A percentile compares a stretch with the other conserved stretches of the same genome.
phyloP scores from a whole-genome alignment of 2,329 filamentous ascomycete genomes.

The Endothia cerciana region DNA sequence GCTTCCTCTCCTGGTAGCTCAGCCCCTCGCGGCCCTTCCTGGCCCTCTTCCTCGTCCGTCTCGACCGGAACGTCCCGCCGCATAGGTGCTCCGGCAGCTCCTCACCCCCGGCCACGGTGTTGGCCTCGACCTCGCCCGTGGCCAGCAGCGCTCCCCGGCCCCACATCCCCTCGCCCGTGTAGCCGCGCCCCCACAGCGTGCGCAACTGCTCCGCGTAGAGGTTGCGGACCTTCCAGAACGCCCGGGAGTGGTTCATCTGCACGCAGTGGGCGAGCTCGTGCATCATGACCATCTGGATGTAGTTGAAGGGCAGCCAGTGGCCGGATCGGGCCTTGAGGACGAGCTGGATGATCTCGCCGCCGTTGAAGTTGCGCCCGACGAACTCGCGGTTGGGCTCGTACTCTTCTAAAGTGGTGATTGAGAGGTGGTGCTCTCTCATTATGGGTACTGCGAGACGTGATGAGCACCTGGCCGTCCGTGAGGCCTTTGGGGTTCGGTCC shows the following conservation, averaged over 20 bases:
- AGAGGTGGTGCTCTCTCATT: conserved; percentile 68
- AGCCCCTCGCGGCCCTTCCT: conserved; percentile 56
- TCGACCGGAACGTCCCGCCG: conserved; percentile 75
- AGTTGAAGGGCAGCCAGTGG: conserved; percentile 78
- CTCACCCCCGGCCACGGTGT: conserved; percentile 57
- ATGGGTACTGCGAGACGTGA: conserved; percentile 57
- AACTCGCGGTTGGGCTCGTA: conserved; percentile 82
- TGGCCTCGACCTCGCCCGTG: conserved; percentile 62
- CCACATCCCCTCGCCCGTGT: conserved; percentile 85
- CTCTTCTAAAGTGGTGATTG: conserved; percentile 75
- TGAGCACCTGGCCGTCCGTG: neutral
- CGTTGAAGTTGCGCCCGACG: conserved; percentile 87
- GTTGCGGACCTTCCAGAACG: conserved; percentile 82
- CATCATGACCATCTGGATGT: conserved; percentile 96
- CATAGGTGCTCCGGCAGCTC: conserved; percentile 73
- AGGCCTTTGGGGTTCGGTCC: too few relatives aligned
- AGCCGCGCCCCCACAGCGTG: conserved; percentile 68
- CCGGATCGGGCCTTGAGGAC: conserved; percentile 72
- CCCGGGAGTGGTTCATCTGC: conserved; percentile 86
- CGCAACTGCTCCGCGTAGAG: conserved; percentile 73
- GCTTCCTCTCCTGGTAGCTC: conserved; percentile 73
- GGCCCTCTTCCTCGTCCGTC: conserved; percentile 49
- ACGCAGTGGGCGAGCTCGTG: conserved; percentile 88
- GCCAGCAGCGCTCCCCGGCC: conserved; percentile 68
- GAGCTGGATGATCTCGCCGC: conserved; percentile 83